Evolutionary conservation across 1,284 basidiomycete genomes (phyloP).

Genomic region (Abortiporus biennis): DNA sequence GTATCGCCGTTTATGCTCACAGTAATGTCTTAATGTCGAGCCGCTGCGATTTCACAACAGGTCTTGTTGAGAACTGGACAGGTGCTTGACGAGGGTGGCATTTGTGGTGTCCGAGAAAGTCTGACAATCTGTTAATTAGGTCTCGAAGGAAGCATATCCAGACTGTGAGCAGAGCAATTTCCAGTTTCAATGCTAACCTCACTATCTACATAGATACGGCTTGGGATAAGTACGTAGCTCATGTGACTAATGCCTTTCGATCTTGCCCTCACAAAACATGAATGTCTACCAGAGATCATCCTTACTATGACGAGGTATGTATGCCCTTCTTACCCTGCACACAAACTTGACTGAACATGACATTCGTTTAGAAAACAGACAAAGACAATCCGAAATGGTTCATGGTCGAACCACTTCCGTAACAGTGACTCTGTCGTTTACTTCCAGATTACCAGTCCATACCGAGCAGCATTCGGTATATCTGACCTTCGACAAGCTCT

Average conservation of each 20-base stretch:
- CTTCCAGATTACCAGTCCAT: conserved; percentile 83
- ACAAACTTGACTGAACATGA: too few relatives aligned
- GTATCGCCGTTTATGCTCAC: too few relatives aligned
- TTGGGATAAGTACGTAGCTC: conserved; percentile 73
- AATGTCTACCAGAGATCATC: conserved; percentile 50
- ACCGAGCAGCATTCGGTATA: conserved; percentile 91
- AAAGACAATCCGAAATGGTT: too few relatives aligned
- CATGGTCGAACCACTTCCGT: too few relatives aligned
- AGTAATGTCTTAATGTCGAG: conserved; percentile 6
- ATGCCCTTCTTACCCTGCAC: too few relatives aligned
- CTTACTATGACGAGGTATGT: conserved; percentile 81
- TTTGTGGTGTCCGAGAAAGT: too few relatives aligned
- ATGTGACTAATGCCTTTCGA: conserved; percentile 3
- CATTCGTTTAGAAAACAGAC: too few relatives aligned
- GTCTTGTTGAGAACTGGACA: too few relatives aligned
- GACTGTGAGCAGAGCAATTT: conserved; percentile 59
- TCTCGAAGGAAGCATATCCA: conserved; percentile 82
- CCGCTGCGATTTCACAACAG: conserved; percentile 6
- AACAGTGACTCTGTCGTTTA: conserved; percentile 85
- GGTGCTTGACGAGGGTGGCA: too few relatives aligned
- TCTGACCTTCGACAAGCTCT: conserved; percentile 83
- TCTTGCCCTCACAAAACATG: not conserved
- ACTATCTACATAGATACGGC: conserved; percentile 63
- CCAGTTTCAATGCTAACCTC: conserved; percentile 4
- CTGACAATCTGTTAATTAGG: too few relatives aligned